A percentile compares a stretch with the other conserved stretches of the same genome.
Conservation (phyloP, 352 stramenopile genomes). For the Phytopythium montanum region DNA sequence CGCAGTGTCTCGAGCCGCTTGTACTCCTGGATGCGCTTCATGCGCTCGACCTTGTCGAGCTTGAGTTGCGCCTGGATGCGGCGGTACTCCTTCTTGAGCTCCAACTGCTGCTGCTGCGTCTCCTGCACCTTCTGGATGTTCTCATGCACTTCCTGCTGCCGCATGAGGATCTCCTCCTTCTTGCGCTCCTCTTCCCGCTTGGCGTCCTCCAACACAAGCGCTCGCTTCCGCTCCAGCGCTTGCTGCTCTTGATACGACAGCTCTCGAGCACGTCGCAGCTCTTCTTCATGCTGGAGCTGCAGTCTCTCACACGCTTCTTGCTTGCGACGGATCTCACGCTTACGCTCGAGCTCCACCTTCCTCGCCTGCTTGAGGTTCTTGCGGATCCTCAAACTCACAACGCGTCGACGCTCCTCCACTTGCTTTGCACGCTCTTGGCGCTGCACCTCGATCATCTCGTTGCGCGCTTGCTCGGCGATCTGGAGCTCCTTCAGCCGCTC, state of each 20-base stretch:
- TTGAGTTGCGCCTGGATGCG: conserved; percentile 81
- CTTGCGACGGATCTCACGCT: conserved; percentile 60
- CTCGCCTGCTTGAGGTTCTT: conserved; percentile 69
- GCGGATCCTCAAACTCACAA: conserved; percentile 57
- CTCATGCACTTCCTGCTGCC: conserved; percentile 63
- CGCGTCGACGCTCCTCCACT: conserved; percentile 59
- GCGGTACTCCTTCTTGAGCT: conserved; percentile 82
- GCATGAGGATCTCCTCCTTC: conserved; percentile 59
- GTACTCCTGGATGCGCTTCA: conserved; percentile 90
- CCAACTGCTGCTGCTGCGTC: conserved; percentile 67
- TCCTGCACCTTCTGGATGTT: conserved; percentile 69
- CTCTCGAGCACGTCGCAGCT: conserved; percentile 48
- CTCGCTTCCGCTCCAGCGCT: conserved; percentile 64
- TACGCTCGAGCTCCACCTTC: conserved; percentile 57
- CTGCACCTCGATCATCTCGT: conserved; percentile 75
- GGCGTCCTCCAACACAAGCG: conserved; percentile 64
- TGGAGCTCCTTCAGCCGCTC: conserved; percentile 55
- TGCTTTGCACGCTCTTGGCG: conserved; percentile 51
- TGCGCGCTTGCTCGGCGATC: conserved; percentile 55
- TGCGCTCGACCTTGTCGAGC: conserved; percentile 90
- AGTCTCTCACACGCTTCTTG: conserved; percentile 52
- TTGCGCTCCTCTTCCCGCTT: conserved; percentile 69
- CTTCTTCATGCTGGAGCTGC: conserved; percentile 56
- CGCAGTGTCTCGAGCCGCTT: conserved; percentile 87
- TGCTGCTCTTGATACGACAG: conserved; percentile 65